Conservation (phyloP, 1,284 basidiomycete genomes). For the Boletellus dicymbophilus region DNA sequence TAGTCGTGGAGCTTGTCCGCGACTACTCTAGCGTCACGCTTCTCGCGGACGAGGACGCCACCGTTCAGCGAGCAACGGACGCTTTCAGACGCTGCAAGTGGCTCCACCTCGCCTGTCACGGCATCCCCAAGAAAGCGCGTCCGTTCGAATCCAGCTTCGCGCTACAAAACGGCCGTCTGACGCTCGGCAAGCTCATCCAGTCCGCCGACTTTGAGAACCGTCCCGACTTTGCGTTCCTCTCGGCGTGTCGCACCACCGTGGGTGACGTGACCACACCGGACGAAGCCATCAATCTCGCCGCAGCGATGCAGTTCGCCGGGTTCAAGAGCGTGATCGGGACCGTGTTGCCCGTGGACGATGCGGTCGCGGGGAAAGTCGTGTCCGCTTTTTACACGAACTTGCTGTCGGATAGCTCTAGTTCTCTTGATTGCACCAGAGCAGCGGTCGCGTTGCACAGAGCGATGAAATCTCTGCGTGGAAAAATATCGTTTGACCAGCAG, state of each 20-base stretch:
- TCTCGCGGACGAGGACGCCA: not conserved
- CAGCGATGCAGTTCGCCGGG: constrained; percentile 7
- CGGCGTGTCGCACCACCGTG: constrained; percentile 33
- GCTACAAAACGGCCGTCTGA: constrained; percentile 21
- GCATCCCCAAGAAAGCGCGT: not conserved
- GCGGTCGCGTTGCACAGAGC: constrained; percentile 1
- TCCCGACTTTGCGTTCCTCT: constrained; percentile 37
- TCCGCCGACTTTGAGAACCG: constrained; percentile 20
- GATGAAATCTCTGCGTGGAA: constrained; percentile 3
- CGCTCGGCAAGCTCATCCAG: constrained; percentile 23
- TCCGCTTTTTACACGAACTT: constrained; percentile 5
- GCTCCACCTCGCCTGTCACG: constrained; percentile 25
- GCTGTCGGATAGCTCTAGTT: not conserved
- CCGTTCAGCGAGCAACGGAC: not conserved
- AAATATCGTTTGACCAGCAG: constrained; percentile 9
- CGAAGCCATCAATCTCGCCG: constrained; percentile 27
- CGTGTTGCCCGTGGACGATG: constrained; percentile 7
- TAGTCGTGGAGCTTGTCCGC: constrained; percentile 2
- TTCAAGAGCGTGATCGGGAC: constrained; percentile 8
- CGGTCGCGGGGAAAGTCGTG: not conserved
- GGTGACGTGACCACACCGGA: constrained; percentile 23
- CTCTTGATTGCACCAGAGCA: constrained; percentile 1
- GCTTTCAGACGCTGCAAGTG: constrained; percentile 5
- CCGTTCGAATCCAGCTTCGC: constrained; percentile 27
- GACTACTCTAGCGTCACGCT: not conserved